Percentiles rank a stretch among this genome's conserved stretches.
These are phyloP conservation scores for Dioscorea alata DNA, from an alignment of 106 monocot species.

Conservation along the genomic window DNA sequence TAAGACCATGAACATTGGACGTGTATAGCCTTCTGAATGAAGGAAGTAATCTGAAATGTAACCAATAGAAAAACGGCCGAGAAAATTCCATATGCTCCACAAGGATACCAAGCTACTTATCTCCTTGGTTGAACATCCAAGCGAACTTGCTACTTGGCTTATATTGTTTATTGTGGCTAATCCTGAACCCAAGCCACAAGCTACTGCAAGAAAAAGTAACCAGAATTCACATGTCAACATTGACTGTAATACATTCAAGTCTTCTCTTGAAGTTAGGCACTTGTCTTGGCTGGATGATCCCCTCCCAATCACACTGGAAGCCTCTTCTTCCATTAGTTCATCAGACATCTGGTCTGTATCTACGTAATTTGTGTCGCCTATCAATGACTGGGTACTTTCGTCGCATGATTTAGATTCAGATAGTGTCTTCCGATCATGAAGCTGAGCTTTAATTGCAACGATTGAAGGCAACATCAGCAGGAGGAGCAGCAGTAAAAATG, in stretches of 20 bases:
- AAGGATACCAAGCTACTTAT: conserved; percentile 64
- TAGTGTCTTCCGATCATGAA: neutral
- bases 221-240: conserved; percentile 64
- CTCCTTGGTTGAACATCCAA: conserved; percentile 46
- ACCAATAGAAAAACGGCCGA: conserved; percentile 74
- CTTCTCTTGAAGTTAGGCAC: conserved; percentile 4
- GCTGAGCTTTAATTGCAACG: conserved; percentile 31
- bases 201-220: conserved; percentile 76
- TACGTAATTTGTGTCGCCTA: conserved; percentile 9
- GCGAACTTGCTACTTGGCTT: conserved; percentile 72
- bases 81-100: conserved; percentile 98
- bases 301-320: neutral
- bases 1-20: conserved; percentile 70
- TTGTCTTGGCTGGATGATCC: neutral
- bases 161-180: conserved; percentile 92
- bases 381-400: conserved; percentile 19
- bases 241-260: conserved; percentile 49
- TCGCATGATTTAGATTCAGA: conserved; percentile 21
- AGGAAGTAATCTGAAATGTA: conserved; percentile 74
- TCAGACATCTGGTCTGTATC: neutral
- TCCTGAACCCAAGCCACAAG: conserved; percentile 93
- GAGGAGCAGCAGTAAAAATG: conserved; percentile 46
- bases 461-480: conserved; percentile 47
- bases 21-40: conserved; percentile 23
- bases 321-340: neutral